Evolutionary conservation across 441 rosid genomes (phyloP).

Genomic region (Populus hybrid): DNA sequence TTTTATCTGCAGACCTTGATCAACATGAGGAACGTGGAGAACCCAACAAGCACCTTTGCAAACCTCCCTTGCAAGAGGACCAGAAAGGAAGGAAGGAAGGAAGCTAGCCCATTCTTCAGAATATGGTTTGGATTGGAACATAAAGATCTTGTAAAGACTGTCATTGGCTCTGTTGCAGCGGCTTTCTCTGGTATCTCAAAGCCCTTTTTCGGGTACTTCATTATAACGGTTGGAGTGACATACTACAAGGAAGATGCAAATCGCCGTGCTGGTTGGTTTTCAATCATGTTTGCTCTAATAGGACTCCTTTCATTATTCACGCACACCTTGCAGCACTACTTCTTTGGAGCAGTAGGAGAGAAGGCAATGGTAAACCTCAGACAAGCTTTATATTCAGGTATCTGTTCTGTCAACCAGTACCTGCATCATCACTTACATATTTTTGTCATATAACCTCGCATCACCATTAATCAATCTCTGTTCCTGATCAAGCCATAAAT

Average conservation of each 20-base stretch:
- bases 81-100: slow-evolving; percentile 11
- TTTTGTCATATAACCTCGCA: not conserved
- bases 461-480: not conserved
- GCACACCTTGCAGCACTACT: slow-evolving; percentile 66
- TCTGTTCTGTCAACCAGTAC: not conserved
- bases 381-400: slow-evolving; percentile 56
- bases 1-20: slow-evolving; percentile 18
- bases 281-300: slow-evolving; percentile 42
- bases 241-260: slow-evolving; percentile 41
- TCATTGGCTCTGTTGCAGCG: slow-evolving; percentile 55
- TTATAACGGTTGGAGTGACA: slow-evolving; percentile 58
- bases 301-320: slow-evolving; percentile 55
- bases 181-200: slow-evolving; percentile 69
- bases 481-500: not conserved
- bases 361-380: slow-evolving; percentile 65
- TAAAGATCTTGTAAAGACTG: slow-evolving; percentile 38
- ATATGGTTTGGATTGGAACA: slow-evolving; percentile 53
- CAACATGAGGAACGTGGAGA: slow-evolving; percentile 15
- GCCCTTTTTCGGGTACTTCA: slow-evolving; percentile 64
- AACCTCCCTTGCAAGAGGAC: slow-evolving; percentile 25
- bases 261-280: slow-evolving; percentile 40
- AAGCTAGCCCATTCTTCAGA: slow-evolving; percentile 41
- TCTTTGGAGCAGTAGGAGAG: slow-evolving; percentile 58
- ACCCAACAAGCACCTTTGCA: slow-evolving; percentile 1
- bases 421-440: not conserved